Percentiles rank a stretch among this genome's conserved stretches.
These are phyloP conservation scores for Chenopodium berlandieri DNA, from an alignment of 148 eudicot species.

Conservation along the genomic window DNA sequence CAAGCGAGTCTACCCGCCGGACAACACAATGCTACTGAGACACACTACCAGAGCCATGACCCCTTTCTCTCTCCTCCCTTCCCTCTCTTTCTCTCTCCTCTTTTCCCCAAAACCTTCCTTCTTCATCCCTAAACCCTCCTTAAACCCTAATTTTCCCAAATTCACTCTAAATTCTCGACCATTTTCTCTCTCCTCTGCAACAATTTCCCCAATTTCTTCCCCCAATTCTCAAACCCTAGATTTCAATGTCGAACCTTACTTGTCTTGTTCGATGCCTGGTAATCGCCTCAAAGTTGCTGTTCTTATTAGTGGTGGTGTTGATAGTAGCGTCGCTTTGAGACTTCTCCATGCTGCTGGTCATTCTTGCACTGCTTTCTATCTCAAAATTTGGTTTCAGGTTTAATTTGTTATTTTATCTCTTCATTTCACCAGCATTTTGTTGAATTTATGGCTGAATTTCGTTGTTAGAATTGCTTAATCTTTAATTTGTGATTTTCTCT, in stretches of 20 bases:
- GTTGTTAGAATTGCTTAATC: not conserved
- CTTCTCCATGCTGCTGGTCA: constrained; percentile 96
- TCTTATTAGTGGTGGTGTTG: constrained; percentile 91
- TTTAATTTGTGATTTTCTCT: not conserved
- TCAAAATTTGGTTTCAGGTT: constrained; percentile 97
- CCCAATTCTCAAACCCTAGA: constrained; percentile 18
- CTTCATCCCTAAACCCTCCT: constrained; percentile 10
- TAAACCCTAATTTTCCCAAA: not conserved
- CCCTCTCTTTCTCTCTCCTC: constrained; percentile 31
- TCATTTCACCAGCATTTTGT: not conserved
- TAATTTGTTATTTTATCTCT: not conserved
- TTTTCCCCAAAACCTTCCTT: constrained; percentile 16
- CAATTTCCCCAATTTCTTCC: constrained; percentile 5
- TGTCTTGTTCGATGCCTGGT: constrained; percentile 62
- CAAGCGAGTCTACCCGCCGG: not conserved
- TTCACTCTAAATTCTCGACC: constrained; percentile 11
- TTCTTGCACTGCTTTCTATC: constrained; percentile 91
- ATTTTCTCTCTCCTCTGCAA: constrained; percentile 24
- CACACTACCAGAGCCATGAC: constrained; percentile 28
- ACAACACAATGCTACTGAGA: constrained; percentile 20
- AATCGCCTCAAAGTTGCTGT: constrained; percentile 63
- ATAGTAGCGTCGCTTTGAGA: constrained; percentile 91
- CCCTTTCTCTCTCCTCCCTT: constrained; percentile 32
- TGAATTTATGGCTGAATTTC: no score
- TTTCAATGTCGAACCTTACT: constrained; percentile 45